Evolutionary conservation across 2,329 filamentous ascomycete species (phyloP).

Genomic region (Thelonectria rubi): DNA sequence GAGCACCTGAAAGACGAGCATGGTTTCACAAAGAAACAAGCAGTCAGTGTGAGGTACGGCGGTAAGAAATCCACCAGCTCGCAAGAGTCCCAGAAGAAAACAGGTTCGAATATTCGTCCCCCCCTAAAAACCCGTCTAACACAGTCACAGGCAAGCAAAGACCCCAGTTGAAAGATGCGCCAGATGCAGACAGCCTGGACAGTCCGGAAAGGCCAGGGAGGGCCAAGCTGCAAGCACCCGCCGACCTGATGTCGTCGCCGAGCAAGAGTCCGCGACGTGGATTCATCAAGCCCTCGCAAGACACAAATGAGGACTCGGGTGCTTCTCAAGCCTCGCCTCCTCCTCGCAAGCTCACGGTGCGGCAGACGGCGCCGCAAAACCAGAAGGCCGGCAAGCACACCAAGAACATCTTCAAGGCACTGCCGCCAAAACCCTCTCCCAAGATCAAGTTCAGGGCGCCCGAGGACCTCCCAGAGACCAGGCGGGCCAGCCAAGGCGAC

Average conservation of each 20-base stretch:
- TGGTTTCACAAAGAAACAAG: conserved; percentile 37
- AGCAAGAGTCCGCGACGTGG: conserved; percentile 12
- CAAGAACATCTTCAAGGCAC: conserved; percentile 3
- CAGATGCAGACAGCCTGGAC: conserved; percentile 27
- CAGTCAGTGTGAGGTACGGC: conserved; percentile 39
- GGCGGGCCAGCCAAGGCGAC: conserved; percentile 15
- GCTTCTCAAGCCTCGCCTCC: conserved; percentile 2
- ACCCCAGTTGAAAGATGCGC: conserved; percentile 20
- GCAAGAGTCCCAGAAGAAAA: conserved; percentile 35
- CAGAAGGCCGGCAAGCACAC: not conserved
- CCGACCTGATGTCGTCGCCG: conserved; percentile 30
- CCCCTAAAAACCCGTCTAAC: conserved; percentile 1
- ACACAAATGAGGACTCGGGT: conserved; percentile 4
- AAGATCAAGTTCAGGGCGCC: conserved; percentile 26
- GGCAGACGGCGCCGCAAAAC: conserved; percentile 1
- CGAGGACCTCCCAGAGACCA: conserved; percentile 21
- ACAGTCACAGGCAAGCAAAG: conserved; percentile 18
- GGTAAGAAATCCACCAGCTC: conserved; percentile 32
- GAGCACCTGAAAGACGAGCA: conserved; percentile 36
- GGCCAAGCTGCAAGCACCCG: conserved; percentile 6
- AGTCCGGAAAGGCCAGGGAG: conserved; percentile 29
- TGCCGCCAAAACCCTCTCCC: not conserved
- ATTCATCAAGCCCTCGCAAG: conserved; percentile 25
- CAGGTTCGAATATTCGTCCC: conserved; percentile 24
- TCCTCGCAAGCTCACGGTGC: not conserved